Evolutionary conservation across 2,329 filamentous ascomycete genomes (phyloP), one percentile per base, ranked within the genome.

Genomic region (Juglanconis sp.): DNA sequence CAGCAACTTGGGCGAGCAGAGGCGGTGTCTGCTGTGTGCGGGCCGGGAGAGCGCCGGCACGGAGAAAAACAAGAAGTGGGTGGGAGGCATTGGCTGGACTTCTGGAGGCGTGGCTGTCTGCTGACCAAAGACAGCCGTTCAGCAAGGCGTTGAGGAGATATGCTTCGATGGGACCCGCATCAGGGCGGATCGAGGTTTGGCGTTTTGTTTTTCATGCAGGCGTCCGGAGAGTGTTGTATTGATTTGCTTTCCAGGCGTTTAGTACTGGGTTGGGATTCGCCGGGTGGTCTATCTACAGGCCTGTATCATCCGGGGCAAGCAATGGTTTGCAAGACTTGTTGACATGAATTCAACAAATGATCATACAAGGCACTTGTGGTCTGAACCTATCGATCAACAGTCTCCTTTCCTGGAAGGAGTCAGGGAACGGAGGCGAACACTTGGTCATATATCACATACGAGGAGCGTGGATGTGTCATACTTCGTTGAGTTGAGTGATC

Each of bases 1-100:
- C 46, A 84, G 81, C 62, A 83, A 84, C 63, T 71, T 87, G 0
- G 82, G 82, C 3, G 78, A 81, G 63, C 74, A 82, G 65, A 75
- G 81, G 61, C 73, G 77, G 46, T 87, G 84, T 64, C 65, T 87
- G 48, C 71, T 69, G 4, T 87, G 85, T 65, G 81, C 81, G 0
- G 77, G 77, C 8, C 69, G 48, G 50, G 50, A 63, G 32, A 10
- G 11, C 6, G 38, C 38, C 24, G 7, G 35, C 30, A 36, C 46
- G 31, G 38, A 57, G 36, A 46, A 47, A 11, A 36, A 69, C 49
- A 74, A 69, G 30, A 65, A 59, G 2, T 62, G 64, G 56, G 59
- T 60, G 35, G 61, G 56, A 8, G 62, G 64, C 17, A 54, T 36
- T 15, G 46, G 51, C 5, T 59, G 47, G 62, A 40, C 58, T 24